Conservation (phyloP, 768 basidiomycete genomes). For the Pleurotus platypus region DNA sequence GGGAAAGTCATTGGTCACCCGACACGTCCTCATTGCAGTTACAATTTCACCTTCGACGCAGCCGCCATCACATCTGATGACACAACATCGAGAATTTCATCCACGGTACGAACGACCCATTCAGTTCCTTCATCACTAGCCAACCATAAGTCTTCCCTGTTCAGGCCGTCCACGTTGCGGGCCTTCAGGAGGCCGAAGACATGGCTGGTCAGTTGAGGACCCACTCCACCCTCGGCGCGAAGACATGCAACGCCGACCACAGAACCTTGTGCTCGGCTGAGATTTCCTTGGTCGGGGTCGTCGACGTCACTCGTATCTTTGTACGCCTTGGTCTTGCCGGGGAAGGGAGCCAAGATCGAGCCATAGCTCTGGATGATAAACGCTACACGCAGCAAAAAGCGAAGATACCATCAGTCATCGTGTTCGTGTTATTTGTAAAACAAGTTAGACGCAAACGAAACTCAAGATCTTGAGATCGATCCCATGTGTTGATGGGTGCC, state of each 20-base stretch:
- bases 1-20: conserved; percentile 30
- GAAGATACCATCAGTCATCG: not conserved
- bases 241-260: conserved; percentile 83
- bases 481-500: not conserved
- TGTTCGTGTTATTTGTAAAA: conserved; percentile 1
- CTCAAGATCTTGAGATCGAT: not conserved
- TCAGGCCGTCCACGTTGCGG: conserved; percentile 53
- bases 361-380: conserved; percentile 89
- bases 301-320: conserved; percentile 32
- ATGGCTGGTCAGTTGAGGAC: conserved; percentile 84
- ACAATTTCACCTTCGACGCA: conserved; percentile 10
- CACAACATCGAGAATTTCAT: conserved; percentile 76
- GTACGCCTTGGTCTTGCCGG: conserved; percentile 47
- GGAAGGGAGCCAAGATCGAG: conserved; percentile 70
- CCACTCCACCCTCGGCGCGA: conserved; percentile 80
- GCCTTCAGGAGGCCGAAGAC: conserved; percentile 90
- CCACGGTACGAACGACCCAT: conserved; percentile 84
- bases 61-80: conserved; percentile 34
- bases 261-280: conserved; percentile 81
- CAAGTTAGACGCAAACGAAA: conserved; percentile 7
- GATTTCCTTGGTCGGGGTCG: conserved; percentile 72
- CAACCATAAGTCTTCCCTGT: conserved; percentile 75
- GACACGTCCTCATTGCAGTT: conserved; percentile 24
- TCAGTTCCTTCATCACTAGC: conserved; percentile 83
- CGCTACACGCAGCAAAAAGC: conserved; percentile 42